These are phyloP conservation scores for Daldinia bambusicola DNA, from an alignment of 495 filamentous ascomycete species.

Conservation along the genomic window DNA sequence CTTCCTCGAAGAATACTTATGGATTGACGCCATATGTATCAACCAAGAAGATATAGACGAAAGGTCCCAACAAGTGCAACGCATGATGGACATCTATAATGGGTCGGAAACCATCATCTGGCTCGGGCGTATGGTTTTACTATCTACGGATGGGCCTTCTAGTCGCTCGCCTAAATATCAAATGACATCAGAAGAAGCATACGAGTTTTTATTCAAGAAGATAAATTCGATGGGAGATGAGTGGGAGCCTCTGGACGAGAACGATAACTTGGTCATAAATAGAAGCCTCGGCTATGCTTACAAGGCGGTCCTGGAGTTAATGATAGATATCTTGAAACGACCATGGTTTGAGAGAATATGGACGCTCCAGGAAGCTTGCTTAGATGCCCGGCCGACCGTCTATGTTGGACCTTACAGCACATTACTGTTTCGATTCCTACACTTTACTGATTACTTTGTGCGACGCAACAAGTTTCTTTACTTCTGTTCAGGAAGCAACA, in stretches of 20 bases:
- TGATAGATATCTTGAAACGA: neutral
- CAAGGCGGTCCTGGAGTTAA: neutral
- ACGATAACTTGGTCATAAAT: constrained; percentile 14
- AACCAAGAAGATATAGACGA: constrained; percentile 31
- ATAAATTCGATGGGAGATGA: constrained; percentile 17
- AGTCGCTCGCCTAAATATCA: neutral
- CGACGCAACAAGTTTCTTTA: neutral
- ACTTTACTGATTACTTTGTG: neutral
- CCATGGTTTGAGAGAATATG: constrained; percentile 35
- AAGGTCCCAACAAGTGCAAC: constrained; percentile 26
- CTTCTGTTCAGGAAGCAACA: neutral
- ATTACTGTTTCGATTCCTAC: neutral
- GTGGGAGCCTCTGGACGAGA: constrained; percentile 30
- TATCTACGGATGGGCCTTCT: neutral
- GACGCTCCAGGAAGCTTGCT: constrained; percentile 37
- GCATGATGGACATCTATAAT: constrained; percentile 41
- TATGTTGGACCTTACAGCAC: constrained; percentile 20
- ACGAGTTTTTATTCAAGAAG: constrained; percentile 26
- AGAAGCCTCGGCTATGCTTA: constrained; percentile 10
- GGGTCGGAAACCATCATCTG: constrained; percentile 14
- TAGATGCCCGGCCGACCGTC: neutral
- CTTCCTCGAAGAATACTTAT: constrained; percentile 30
- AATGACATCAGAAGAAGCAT: constrained; percentile 3
- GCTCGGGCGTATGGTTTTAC: constrained; percentile 15
- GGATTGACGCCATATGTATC: constrained; percentile 40